phyloP scores from a whole-genome alignment of 192 early-diverging fungal genomes.

The Coemansia sp. region DNA sequence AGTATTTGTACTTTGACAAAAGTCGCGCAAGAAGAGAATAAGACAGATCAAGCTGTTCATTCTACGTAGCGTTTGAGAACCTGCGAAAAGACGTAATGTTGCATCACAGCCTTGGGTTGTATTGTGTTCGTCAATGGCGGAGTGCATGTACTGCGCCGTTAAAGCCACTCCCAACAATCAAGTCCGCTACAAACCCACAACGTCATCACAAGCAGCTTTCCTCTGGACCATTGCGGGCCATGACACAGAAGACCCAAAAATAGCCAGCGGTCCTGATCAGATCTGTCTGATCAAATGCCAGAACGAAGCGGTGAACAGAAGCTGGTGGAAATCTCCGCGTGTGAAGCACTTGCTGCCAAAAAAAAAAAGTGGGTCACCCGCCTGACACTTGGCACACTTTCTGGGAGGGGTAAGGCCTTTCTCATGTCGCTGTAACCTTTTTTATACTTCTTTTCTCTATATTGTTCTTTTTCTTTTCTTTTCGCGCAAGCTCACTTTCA shows the following conservation, averaged over 20 bases:
- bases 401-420: background rate
- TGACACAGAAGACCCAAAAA: background rate
- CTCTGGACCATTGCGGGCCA: too few relatives aligned
- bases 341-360: background rate
- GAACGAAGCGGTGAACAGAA: background rate
- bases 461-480: constrained; percentile 3
- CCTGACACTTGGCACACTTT: background rate
- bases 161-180: background rate
- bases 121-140: background rate
- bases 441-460: constrained; percentile 1
- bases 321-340: background rate
- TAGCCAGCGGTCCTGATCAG: background rate
- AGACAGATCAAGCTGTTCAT: background rate
- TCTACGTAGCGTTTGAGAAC: background rate
- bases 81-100: background rate
- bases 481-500: background rate
- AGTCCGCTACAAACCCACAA: too few relatives aligned
- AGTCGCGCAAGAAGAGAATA: too few relatives aligned
- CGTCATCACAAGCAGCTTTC: too few relatives aligned
- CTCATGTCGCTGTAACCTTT: background rate
- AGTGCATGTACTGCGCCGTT: background rate
- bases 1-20: too few relatives aligned
- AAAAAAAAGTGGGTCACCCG: background rate
- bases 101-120: background rate
- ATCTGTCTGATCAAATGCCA: background rate